Conservation (phyloP, 1,139 yeast genomes). For the Debaryomycetaceae sp. region DNA sequence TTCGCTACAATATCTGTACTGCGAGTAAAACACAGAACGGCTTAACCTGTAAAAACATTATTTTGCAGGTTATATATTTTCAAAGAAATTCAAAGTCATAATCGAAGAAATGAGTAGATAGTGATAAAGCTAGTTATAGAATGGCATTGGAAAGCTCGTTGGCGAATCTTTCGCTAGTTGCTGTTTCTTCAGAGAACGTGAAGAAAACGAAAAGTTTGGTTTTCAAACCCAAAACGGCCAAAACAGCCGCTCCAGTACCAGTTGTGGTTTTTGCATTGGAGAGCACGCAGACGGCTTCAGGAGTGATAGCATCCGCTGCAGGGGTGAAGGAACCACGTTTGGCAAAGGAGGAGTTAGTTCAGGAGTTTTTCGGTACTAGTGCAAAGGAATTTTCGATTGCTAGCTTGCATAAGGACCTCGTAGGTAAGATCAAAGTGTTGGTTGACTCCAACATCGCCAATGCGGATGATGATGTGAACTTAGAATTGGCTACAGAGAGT, state of each 20-base stretch:
- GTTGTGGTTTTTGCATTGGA: slow-evolving; percentile 75
- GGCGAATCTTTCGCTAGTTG: slow-evolving; percentile 53
- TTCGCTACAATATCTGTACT: not conserved
- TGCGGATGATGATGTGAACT: slow-evolving; percentile 35
- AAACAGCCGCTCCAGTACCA: slow-evolving; percentile 78
- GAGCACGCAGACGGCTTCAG: slow-evolving; percentile 66
- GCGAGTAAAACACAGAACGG: not conserved
- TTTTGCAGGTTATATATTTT: not conserved
- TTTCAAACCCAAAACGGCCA: slow-evolving; percentile 89
- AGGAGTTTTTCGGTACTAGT: slow-evolving; percentile 58
- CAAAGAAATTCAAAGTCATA: not conserved
- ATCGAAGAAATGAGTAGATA: not conserved
- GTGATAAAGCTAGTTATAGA: not conserved
- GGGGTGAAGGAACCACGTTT: slow-evolving; percentile 81
- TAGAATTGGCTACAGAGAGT: slow-evolving; percentile 59
- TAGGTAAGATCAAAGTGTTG: slow-evolving; percentile 63
- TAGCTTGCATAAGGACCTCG: slow-evolving; percentile 49
- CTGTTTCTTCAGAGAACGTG: slow-evolving; percentile 39
- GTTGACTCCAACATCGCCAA: slow-evolving; percentile 55
- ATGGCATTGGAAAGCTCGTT: slow-evolving; percentile 63
- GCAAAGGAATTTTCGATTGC: slow-evolving; percentile 71
- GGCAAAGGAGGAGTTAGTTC: slow-evolving; percentile 77
- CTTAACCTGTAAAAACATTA: not conserved
- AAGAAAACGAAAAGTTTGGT: slow-evolving; percentile 68
- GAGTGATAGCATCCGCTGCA: slow-evolving; percentile 62